Conservation (phyloP, 148 eudicot genomes). For the Bassia scoparia region DNA sequence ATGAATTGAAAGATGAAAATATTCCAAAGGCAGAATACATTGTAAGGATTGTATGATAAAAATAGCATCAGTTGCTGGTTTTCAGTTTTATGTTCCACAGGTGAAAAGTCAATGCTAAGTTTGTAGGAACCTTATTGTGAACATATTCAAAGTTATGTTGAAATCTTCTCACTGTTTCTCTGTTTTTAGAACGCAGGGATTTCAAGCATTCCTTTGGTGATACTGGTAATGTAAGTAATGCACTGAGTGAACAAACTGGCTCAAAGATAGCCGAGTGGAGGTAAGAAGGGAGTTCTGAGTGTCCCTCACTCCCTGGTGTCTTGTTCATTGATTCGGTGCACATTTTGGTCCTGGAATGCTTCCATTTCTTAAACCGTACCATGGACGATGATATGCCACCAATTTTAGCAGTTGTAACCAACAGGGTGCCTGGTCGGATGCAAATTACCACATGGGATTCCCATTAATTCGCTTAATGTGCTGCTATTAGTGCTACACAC, state of each 20-base stretch:
- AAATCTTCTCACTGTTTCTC: slow-evolving; percentile 3
- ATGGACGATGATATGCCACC: slow-evolving; percentile 97
- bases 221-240: slow-evolving; percentile 88
- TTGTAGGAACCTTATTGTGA: background rate
- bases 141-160: background rate
- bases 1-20: too few relatives aligned
- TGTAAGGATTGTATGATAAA: too few relatives aligned
- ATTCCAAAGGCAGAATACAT: too few relatives aligned
- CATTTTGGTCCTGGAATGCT: slow-evolving; percentile 92
- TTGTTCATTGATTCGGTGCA: slow-evolving; percentile 96
- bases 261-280: slow-evolving; percentile 97
- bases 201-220: slow-evolving; percentile 89
- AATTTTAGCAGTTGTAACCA: slow-evolving; percentile 85
- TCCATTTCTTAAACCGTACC: slow-evolving; percentile 90
- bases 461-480: slow-evolving; percentile 85
- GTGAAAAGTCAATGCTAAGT: too few relatives aligned
- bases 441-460: slow-evolving; percentile 93
- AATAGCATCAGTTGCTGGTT: too few relatives aligned
- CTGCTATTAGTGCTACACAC: slow-evolving; percentile 84
- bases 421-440: slow-evolving; percentile 82
- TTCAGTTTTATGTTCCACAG: too few relatives aligned
- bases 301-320: slow-evolving; percentile 92
- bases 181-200: slow-evolving; percentile 77
- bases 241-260: slow-evolving; percentile 93
- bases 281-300: slow-evolving; percentile 95